Conservation (phyloP, 2,329 filamentous ascomycete species). For the Incumbomyces lentus region DNA sequence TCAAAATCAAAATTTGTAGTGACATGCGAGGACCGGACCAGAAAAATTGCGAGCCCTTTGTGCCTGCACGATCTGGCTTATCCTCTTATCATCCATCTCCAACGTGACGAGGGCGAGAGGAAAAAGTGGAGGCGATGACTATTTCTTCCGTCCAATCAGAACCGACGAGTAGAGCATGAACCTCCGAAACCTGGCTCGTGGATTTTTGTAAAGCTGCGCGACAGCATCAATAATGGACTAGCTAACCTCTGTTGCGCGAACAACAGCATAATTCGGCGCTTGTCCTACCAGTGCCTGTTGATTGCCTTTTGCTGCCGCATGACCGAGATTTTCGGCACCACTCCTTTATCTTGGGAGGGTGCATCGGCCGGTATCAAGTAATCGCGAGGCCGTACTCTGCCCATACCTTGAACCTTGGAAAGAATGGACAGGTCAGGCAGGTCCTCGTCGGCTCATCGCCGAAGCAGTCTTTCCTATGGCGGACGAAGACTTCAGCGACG, state of each 20-base stretch:
- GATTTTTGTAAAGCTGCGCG: no score
- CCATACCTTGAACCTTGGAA: no score
- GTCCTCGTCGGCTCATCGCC: conserved; percentile 20
- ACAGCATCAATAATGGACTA: no score
- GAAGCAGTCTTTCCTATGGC: conserved; percentile 9
- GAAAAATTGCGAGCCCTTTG: no score
- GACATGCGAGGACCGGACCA: background rate
- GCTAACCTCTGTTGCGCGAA: no score
- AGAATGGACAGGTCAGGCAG: conserved; percentile 8
- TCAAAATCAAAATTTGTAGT: conserved; percentile 1
- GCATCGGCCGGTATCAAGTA: no score
- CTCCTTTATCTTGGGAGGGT: no score
- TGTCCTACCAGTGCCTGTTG: background rate
- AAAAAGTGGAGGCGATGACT: background rate
- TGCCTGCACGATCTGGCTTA: no score
- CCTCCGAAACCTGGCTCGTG: no score
- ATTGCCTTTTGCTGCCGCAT: background rate
- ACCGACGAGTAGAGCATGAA: background rate
- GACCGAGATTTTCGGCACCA: background rate
- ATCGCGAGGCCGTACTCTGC: no score
- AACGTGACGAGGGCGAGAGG: background rate
- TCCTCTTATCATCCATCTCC: conserved; percentile 4
- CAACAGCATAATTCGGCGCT: no score
- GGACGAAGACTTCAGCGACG: conserved; percentile 47
- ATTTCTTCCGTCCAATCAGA: background rate